Conservation (phyloP, 352 stramenopile genomes). For the Globisporangium acanthophoron region DNA sequence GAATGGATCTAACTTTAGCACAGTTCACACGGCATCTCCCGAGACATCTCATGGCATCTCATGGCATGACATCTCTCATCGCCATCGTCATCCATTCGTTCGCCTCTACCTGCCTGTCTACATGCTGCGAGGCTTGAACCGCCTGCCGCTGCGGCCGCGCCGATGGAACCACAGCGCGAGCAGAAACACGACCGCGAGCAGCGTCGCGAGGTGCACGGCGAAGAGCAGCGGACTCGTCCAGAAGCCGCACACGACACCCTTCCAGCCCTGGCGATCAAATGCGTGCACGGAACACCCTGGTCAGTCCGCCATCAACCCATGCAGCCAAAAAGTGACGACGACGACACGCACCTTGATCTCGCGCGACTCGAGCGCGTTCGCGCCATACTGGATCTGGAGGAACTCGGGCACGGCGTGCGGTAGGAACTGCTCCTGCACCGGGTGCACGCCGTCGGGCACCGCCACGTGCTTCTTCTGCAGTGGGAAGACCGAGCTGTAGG, state of each 20-base stretch:
- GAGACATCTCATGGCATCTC: no score
- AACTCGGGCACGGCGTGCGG: constrained; percentile 53
- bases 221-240: constrained; percentile 69
- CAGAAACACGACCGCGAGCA: constrained; percentile 29
- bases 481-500: constrained; percentile 52
- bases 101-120: constrained; percentile 11
- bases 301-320: constrained; percentile 1
- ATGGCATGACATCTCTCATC: no score
- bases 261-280: constrained; percentile 46
- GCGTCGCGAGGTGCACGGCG: constrained; percentile 38
- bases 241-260: constrained; percentile 70
- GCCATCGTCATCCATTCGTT: no score
- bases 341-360: constrained; percentile 65
- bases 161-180: constrained; percentile 39
- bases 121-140: constrained; percentile 40
- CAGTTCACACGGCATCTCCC: no score
- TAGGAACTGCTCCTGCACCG: constrained; percentile 48
- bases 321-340: not conserved
- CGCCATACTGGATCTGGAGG: constrained; percentile 65
- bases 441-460: constrained; percentile 36
- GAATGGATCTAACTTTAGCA: no score
- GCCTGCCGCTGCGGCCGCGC: constrained; percentile 4
- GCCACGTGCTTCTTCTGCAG: constrained; percentile 37
- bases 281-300: not conserved
- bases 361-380: constrained; percentile 39